Evolutionary conservation across 495 filamentous ascomycete genomes (phyloP).

Genomic region (Tuber borchii): DNA sequence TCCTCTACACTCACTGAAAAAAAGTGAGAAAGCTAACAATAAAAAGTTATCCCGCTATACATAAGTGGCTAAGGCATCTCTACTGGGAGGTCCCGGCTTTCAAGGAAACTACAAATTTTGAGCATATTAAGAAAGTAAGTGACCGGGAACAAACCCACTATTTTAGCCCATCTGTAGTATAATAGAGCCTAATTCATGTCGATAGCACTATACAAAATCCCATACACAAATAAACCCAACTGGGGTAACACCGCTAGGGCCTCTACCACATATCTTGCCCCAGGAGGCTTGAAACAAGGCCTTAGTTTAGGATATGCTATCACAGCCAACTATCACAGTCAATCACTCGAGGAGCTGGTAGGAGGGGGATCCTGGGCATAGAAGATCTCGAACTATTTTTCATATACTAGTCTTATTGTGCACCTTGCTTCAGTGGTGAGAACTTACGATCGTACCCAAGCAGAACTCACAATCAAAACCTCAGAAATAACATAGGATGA

Average conservation of each 20-base stretch:
- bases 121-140: conserved; percentile 56
- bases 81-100: conserved; percentile 70
- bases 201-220: conserved; percentile 50
- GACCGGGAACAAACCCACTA: background rate
- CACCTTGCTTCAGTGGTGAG: background rate
- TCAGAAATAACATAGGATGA: background rate
- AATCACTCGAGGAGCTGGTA: background rate
- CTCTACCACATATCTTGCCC: conserved; percentile 55
- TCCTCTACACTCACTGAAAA: background rate
- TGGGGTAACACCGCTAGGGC: conserved; percentile 59
- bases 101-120: conserved; percentile 61
- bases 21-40: background rate
- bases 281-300: conserved; percentile 18
- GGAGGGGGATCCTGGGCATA: background rate
- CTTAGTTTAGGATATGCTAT: background rate
- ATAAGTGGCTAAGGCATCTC: conserved; percentile 62
- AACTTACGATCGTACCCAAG: background rate
- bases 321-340: background rate
- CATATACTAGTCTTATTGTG: background rate
- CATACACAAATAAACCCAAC: conserved; percentile 57
- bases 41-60: conserved; percentile 60
- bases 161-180: background rate
- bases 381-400: background rate
- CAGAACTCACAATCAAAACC: background rate
- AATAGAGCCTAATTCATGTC: background rate